Evolutionary conservation across 1,284 basidiomycete species (phyloP).

Genomic region (Grifola frondosa): DNA sequence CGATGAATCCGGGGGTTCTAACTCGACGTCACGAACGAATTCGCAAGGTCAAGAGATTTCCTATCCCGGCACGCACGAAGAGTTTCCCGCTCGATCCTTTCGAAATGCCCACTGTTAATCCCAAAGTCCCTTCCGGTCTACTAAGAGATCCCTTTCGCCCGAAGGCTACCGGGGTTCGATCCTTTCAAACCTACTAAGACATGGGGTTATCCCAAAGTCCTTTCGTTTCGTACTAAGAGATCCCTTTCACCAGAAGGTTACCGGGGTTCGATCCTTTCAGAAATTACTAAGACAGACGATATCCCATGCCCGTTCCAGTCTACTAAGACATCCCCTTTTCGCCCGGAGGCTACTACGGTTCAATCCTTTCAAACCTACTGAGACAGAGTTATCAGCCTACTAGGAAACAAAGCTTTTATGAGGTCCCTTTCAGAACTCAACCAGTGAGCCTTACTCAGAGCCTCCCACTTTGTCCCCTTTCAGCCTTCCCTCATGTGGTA

Average conservation of each 20-base stretch:
- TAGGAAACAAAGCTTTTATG: slow-evolving; percentile 7
- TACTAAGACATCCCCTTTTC: slow-evolving; percentile 5
- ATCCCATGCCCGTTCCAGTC: background rate
- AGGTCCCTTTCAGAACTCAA: background rate
- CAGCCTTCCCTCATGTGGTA: slow-evolving; percentile 21
- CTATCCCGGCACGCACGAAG: no score
- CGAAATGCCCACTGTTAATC: slow-evolving; percentile 1
- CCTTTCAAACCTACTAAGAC: slow-evolving; percentile 1
- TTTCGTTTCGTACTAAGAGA: slow-evolving; percentile 2
- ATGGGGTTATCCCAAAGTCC: background rate
- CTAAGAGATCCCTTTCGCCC: slow-evolving; percentile 4
- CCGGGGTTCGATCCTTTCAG: background rate
- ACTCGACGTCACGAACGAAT: background rate
- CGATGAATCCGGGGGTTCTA: background rate
- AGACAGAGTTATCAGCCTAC: slow-evolving; percentile 10
- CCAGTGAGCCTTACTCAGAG: slow-evolving; percentile 4
- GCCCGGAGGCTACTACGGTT: background rate
- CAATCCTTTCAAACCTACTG: background rate
- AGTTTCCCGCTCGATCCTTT: no score
- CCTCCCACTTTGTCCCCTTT: slow-evolving; percentile 11
- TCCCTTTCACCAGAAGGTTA: background rate
- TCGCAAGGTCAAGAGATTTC: background rate
- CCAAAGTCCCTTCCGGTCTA: slow-evolving; percentile 2
- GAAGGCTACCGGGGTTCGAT: background rate
- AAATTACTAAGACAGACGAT: slow-evolving; percentile 1